Evolutionary conservation across 202 grass and related monocot species (phyloP), one percentile per base, ranked within the genome.

Genomic region (Digitaria exilis): DNA sequence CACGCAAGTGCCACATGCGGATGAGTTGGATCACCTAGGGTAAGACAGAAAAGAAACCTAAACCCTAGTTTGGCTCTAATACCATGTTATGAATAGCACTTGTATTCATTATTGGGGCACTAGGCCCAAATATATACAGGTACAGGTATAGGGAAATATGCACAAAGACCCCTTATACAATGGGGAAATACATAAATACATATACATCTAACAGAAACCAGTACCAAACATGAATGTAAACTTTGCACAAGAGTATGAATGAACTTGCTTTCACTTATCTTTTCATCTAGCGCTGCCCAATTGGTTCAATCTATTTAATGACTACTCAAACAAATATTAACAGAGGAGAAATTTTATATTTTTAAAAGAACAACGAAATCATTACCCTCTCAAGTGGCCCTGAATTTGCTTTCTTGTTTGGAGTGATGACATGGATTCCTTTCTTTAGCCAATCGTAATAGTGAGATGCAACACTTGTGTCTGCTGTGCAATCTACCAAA

Each of bases 361-460:
- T 16, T 76, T 71, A 75, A 68, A 9, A 28, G n/a, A 69, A 69
- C 35, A 83, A 58, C 41, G 46, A 84, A 66, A 81, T 63, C 65
- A 45, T 67, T 93, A 95, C 95, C 88, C 73, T 61, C 58, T 97
- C 92, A 93, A 97, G 95, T 79, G 95, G 95, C 8, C 95, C 95
- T 4, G 95, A 95, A 84, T 97, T 97, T 57, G 92, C 95, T 83
- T 95, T 97, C 89, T 97, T 97, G 72, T 97, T 97, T 4, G 95
- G 95, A 18, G 95, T 97, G 28, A 97, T 89, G 62, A 97, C 95
- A 88, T 97, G 90, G 76, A 97, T 95, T 19, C 95, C 95, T 71
- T 93, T 92, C 65, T 77, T 86, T 78, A 97, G 55, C 95, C 95
- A 97, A 75, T 95, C 90, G 37, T 95, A 93, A 60, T 97, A 97